Evolutionary conservation across 2,329 filamentous ascomycete genomes (phyloP).

Genomic region (Sclerotinia glacialis): DNA sequence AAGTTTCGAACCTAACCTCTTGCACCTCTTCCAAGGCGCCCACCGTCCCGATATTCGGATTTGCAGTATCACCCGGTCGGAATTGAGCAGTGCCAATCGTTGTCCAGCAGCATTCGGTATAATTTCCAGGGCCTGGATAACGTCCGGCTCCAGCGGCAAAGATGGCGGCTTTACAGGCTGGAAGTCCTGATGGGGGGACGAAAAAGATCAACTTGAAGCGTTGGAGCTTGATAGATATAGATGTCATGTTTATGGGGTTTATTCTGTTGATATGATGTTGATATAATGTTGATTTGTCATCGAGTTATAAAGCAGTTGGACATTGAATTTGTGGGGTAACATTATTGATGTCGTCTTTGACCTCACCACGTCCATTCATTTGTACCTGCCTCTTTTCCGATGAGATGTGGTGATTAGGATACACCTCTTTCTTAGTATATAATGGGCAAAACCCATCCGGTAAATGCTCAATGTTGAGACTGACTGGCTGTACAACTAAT

Average conservation of each 20-base stretch:
- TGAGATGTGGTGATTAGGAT: not conserved
- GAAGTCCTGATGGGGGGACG: conserved; percentile 45
- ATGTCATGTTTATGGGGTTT: not conserved
- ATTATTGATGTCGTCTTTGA: not conserved
- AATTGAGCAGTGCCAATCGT: conserved; percentile 62
- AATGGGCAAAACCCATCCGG: not conserved
- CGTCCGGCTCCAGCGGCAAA: conserved; percentile 55
- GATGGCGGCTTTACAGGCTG: conserved; percentile 51
- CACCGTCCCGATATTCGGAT: conserved; percentile 59
- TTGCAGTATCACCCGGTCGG: conserved; percentile 57
- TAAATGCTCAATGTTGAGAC: not conserved
- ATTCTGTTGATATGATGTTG: not conserved
- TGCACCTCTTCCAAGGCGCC: conserved; percentile 57
- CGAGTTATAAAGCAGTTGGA: not conserved
- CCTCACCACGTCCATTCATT: not conserved
- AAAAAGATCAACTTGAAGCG: conserved; percentile 49
- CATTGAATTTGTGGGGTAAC: not conserved
- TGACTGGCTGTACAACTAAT: not conserved
- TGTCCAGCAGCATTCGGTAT: conserved; percentile 54
- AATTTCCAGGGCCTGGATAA: conserved; percentile 48
- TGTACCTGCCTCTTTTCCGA: not conserved
- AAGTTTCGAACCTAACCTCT: conserved; percentile 61
- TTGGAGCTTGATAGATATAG: no score
- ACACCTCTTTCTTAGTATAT: not conserved
- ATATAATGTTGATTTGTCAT: not conserved